phyloP scores from a whole-genome alignment of 352 stramenopile genomes.

The Phytophthora boehmeriae region DNA sequence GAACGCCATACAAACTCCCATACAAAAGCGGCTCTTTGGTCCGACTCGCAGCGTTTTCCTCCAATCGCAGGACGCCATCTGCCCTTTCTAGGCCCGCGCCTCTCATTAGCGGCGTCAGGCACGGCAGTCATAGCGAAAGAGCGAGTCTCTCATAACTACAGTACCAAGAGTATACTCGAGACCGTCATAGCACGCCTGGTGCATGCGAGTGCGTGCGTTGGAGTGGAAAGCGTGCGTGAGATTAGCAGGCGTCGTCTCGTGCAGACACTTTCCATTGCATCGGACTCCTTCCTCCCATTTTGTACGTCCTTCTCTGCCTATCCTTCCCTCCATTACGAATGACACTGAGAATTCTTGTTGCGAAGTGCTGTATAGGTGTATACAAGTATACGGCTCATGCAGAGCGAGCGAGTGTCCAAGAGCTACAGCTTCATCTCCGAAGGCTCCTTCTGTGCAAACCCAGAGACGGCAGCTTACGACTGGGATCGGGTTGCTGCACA shows the following conservation, averaged over 20 bases:
- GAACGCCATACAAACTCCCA: slow-evolving; percentile 7
- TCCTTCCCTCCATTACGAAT: no score
- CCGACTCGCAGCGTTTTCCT: no score
- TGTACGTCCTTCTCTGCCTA: background rate
- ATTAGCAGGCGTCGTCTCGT: slow-evolving; percentile 13
- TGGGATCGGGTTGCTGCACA: slow-evolving; percentile 45
- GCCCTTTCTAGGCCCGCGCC: slow-evolving; percentile 6
- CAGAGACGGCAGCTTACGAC: slow-evolving; percentile 39
- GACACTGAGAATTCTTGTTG: no score
- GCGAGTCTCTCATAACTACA: background rate
- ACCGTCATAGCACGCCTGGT: no score
- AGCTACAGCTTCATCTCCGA: slow-evolving; percentile 87
- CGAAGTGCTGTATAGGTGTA: no score
- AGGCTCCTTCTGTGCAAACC: slow-evolving; percentile 59
- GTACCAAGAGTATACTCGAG: background rate
- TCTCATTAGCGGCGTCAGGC: slow-evolving; percentile 24
- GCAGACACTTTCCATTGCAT: background rate
- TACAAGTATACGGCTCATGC: slow-evolving; percentile 17
- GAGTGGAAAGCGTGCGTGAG: slow-evolving; percentile 15
- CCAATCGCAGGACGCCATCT: no score
- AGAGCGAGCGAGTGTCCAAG: slow-evolving; percentile 44
- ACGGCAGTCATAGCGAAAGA: background rate
- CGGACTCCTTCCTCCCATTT: background rate
- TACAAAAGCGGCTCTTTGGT: background rate
- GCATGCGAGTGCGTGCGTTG: slow-evolving; percentile 1